Conservation (phyloP, 2,329 filamentous ascomycete species). For the Diaporthe humulicola region DNA sequence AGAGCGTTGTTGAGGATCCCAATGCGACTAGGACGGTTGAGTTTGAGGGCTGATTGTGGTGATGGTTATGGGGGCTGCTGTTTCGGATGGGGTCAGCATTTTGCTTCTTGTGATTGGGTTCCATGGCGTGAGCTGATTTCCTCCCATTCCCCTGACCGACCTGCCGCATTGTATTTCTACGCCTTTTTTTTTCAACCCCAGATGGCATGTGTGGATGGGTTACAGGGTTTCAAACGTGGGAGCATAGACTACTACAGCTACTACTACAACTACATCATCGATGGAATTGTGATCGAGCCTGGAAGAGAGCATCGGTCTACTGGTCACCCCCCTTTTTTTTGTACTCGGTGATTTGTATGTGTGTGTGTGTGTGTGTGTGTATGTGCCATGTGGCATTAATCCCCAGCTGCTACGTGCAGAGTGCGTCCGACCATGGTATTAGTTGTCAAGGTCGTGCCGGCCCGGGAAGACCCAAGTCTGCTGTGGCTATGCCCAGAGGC, state of each 20-base stretch:
- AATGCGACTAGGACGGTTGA: constrained; percentile 58
- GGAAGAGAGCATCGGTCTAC: background rate
- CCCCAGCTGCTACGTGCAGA: too few species aligned
- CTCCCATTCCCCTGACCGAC: background rate
- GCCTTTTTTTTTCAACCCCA: background rate
- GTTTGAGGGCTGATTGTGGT: constrained; percentile 56
- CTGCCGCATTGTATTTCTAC: background rate
- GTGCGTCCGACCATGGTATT: background rate
- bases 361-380: too few species aligned
- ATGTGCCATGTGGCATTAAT: too few species aligned
- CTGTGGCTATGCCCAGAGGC: background rate
- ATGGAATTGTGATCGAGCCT: background rate
- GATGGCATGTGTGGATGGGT: background rate
- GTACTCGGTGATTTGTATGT: background rate
- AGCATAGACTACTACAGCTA: constrained; percentile 25
- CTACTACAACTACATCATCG: background rate
- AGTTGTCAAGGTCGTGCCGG: background rate
- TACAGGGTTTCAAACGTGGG: background rate
- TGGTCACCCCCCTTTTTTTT: background rate
- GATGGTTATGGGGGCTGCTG: background rate
- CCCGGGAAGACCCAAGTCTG: background rate
- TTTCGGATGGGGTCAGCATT: background rate
- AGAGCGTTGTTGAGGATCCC: constrained; percentile 41
- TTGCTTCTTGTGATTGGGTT: background rate
- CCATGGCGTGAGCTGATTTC: background rate